Percentiles rank a stretch among this genome's conserved stretches.
phyloP scores from a whole-genome alignment of 2,329 filamentous ascomycete genomes.

The Penicillium sp. region DNA sequence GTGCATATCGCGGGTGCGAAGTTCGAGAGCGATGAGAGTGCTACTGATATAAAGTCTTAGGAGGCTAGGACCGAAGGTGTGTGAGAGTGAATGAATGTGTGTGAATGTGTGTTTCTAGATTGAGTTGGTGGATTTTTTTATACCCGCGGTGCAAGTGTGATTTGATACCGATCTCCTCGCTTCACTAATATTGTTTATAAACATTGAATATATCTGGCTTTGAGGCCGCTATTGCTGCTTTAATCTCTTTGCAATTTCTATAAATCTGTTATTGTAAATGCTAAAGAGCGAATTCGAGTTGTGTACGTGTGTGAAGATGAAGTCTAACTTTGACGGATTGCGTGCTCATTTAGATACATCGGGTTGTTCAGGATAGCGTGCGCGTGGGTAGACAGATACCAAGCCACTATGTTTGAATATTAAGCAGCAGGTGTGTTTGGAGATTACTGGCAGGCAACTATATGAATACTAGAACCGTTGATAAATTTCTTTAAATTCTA shows the following conservation, averaged over 20 bases:
- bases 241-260: background rate
- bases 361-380: no score
- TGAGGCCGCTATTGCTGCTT: background rate
- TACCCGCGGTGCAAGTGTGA: background rate
- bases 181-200: background rate
- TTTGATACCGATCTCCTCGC: background rate
- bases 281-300: background rate
- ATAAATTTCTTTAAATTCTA: conserved; percentile 3
- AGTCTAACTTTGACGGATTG: no score
- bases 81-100: background rate
- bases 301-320: no score
- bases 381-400: no score
- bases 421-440: no score
- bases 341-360: no score
- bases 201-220: background rate
- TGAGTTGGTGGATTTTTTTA: background rate
- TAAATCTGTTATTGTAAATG: background rate
- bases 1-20: conserved; percentile 17
- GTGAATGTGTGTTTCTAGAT: background rate
- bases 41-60: conserved; percentile 14
- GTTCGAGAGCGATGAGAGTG: conserved; percentile 29
- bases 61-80: background rate
- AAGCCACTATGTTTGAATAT: no score
- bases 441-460: background rate
- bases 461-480: background rate